Conservation (phyloP, 2,329 filamentous ascomycete species). For the Colletotrichum melonis region DNA sequence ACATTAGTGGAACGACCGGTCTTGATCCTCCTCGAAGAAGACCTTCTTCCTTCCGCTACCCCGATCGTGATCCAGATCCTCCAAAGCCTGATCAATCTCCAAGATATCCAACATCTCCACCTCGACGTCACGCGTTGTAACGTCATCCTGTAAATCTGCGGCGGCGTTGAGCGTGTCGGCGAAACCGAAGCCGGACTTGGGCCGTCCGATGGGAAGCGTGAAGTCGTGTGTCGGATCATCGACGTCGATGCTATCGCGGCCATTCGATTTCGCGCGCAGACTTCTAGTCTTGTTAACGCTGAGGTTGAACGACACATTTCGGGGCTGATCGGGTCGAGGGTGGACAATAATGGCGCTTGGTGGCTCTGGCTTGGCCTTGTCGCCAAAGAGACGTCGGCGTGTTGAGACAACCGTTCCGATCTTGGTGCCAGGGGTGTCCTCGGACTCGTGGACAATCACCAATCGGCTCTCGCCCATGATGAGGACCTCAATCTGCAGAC, state of each 20-base stretch:
- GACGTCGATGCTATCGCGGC: slow-evolving; percentile 25
- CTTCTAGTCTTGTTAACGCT: slow-evolving; percentile 52
- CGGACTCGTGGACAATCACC: slow-evolving; percentile 65
- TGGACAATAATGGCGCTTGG: slow-evolving; percentile 67
- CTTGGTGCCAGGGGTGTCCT: slow-evolving; percentile 58
- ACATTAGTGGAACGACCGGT: slow-evolving; percentile 13
- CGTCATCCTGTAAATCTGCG: slow-evolving; percentile 62
- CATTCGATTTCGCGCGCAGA: slow-evolving; percentile 18
- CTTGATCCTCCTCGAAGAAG: slow-evolving; percentile 57
- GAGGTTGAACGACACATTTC: slow-evolving; percentile 62
- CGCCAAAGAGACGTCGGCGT: slow-evolving; percentile 44
- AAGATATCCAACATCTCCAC: slow-evolving; percentile 73
- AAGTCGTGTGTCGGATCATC: slow-evolving; percentile 38
- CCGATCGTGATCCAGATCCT: slow-evolving; percentile 63
- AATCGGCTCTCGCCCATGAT: slow-evolving; percentile 67
- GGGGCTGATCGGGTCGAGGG: slow-evolving; percentile 51
- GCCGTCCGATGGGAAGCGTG: slow-evolving; percentile 41
- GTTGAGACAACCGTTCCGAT: slow-evolving; percentile 49
- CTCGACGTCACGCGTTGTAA: slow-evolving; percentile 65
- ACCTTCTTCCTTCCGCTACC: slow-evolving; percentile 62
- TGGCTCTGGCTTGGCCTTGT: slow-evolving; percentile 49
- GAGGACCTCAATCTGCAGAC: slow-evolving; percentile 64
- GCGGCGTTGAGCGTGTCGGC: slow-evolving; percentile 62
- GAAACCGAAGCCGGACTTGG: slow-evolving; percentile 60
- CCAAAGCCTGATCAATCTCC: slow-evolving; percentile 71